Percentiles rank a stretch among this genome's conserved stretches.
These are phyloP conservation scores for Polychaeton citri DNA, from an alignment of 2,329 filamentous ascomycete genomes.

Conservation along the genomic window DNA sequence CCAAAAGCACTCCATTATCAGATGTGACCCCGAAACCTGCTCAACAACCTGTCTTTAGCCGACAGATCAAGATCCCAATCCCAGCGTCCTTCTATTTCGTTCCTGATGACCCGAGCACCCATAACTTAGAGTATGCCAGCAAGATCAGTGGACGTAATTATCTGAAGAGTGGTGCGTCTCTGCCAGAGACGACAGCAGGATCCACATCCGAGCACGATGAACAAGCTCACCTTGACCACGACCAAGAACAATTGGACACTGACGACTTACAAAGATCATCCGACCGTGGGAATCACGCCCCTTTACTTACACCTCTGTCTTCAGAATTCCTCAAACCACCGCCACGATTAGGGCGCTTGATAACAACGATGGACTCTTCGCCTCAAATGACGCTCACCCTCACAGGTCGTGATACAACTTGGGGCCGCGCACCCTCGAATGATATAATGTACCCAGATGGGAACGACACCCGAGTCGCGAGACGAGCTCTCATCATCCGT, in stretches of 20 bases:
- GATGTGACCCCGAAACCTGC: conserved; percentile 16
- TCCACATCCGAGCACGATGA: conserved; percentile 17
- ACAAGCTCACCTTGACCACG: background rate
- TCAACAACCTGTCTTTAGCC: conserved; percentile 20
- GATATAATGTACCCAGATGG: conserved; percentile 51
- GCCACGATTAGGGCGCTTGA: conserved; percentile 48
- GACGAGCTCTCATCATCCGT: conserved; percentile 65
- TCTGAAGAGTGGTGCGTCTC: conserved; percentile 2
- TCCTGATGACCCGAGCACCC: conserved; percentile 29
- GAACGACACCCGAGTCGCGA: conserved; percentile 61
- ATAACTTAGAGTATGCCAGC: conserved; percentile 33
- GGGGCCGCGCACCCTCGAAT: conserved; percentile 60
- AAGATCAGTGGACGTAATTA: conserved; percentile 27
- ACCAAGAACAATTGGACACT: background rate
- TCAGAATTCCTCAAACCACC: conserved; percentile 24
- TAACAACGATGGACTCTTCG: conserved; percentile 52
- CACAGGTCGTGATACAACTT: conserved; percentile 55
- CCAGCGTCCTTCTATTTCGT: conserved; percentile 33
- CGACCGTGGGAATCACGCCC: background rate
- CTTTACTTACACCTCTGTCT: conserved; percentile 1
- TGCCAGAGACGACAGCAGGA: conserved; percentile 1
- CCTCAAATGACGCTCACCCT: conserved; percentile 52
- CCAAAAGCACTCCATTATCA: background rate
- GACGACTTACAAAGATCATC: too few relatives aligned
- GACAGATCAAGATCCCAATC: conserved; percentile 31